phyloP scores from a whole-genome alignment of 2,329 filamentous ascomycete genomes.

The Metarhizium brunneum region DNA sequence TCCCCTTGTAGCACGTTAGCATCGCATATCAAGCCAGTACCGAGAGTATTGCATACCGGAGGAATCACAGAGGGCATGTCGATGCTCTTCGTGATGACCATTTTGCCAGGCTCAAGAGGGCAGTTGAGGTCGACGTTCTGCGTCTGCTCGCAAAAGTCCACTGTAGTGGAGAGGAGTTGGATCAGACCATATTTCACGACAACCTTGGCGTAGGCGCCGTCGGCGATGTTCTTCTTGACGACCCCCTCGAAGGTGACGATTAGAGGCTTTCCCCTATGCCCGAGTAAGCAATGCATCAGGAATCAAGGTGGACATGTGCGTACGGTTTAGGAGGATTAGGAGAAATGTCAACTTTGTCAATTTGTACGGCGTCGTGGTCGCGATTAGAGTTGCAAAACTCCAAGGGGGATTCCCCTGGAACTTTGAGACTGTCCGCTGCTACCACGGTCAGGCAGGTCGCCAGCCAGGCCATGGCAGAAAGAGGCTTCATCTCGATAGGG shows the following conservation, averaged over 20 bases:
- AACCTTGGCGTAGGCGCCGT: slow-evolving; percentile 72
- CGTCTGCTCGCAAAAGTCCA: slow-evolving; percentile 83
- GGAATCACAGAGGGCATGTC: slow-evolving; percentile 81
- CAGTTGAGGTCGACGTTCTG: slow-evolving; percentile 81
- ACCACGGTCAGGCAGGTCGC: neutral
- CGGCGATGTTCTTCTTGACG: slow-evolving; percentile 38
- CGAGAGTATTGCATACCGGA: slow-evolving; percentile 50
- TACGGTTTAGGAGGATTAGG: neutral
- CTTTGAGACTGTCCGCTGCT: neutral
- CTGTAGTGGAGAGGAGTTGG: slow-evolving; percentile 69
- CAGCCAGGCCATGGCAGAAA: neutral
- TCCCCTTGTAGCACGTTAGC: slow-evolving; percentile 54
- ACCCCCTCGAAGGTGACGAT: neutral
- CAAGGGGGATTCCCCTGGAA: neutral
- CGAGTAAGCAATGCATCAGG: neutral
- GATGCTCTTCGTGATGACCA: slow-evolving; percentile 69
- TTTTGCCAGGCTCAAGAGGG: slow-evolving; percentile 70
- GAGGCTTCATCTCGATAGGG: neutral
- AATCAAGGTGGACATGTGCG: neutral
- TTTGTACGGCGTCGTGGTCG: neutral
- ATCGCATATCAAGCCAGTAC: slow-evolving; percentile 28
- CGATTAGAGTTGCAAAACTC: neutral
- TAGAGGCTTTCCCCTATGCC: neutral
- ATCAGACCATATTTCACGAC: slow-evolving; percentile 94
- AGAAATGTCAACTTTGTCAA: neutral